Evolutionary conservation across 495 filamentous ascomycete genomes (phyloP).

Genomic region (Corynascus novoguineensis): DNA sequence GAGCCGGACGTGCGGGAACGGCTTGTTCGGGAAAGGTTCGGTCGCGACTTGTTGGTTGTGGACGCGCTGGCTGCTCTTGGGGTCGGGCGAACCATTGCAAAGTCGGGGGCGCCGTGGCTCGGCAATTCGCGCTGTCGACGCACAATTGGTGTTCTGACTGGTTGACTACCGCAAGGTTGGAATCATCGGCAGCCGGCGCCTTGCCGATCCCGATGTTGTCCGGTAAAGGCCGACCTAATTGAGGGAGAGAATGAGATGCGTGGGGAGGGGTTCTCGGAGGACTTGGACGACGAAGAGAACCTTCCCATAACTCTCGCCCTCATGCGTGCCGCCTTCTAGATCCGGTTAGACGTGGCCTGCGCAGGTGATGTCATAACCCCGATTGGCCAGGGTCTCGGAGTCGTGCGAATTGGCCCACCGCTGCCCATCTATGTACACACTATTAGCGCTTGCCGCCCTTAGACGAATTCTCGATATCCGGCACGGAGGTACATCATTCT

Average conservation of each 20-base stretch:
- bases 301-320: too few species aligned
- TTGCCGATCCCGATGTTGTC: neutral
- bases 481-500: too few species aligned
- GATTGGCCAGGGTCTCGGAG: too few species aligned
- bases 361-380: neutral
- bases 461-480: too few species aligned
- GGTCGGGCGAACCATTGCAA: conserved; percentile 35
- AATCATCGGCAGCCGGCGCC: neutral
- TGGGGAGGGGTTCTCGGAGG: neutral
- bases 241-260: neutral
- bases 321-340: too few species aligned
- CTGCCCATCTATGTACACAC: too few species aligned
- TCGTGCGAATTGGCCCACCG: too few species aligned
- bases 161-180: neutral
- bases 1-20: conserved; percentile 35
- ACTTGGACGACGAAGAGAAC: too few species aligned
- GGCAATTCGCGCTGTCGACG: neutral
- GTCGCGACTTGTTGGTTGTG: conserved; percentile 19
- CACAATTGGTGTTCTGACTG: neutral
- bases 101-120: neutral
- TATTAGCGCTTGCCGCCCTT: too few species aligned
- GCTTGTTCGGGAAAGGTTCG: conserved; percentile 17
- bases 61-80: conserved; percentile 26
- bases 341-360: neutral
- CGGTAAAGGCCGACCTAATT: neutral